phyloP scores from a whole-genome alignment of 805 yeast species.

The Suhomyces sp. region DNA sequence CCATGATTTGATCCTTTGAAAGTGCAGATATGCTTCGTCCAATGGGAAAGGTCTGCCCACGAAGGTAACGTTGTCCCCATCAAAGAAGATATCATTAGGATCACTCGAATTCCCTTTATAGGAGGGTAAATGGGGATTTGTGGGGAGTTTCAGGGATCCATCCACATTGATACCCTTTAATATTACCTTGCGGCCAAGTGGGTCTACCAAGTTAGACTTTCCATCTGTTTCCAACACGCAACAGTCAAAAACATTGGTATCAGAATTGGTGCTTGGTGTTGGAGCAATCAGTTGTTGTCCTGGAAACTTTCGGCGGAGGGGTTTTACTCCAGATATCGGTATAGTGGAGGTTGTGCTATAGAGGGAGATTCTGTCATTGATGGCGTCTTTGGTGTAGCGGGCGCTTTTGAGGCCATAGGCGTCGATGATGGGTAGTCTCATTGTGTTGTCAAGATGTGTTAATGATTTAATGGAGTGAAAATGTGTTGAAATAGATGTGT shows the following conservation, averaged over 20 bases:
- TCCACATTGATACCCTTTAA: slow-evolving; percentile 83
- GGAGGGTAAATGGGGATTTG: slow-evolving; percentile 48
- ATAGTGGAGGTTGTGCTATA: slow-evolving; percentile 28
- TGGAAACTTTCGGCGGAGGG: slow-evolving; percentile 25
- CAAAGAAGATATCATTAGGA: slow-evolving; percentile 50
- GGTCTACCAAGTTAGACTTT: slow-evolving; percentile 58
- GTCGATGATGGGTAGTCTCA: no score
- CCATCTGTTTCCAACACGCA: slow-evolving; percentile 34
- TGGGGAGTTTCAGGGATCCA: slow-evolving; percentile 70
- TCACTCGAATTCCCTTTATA: slow-evolving; percentile 38
- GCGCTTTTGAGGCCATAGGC: slow-evolving; percentile 24
- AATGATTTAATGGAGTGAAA: no score
- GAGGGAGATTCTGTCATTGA: slow-evolving; percentile 31
- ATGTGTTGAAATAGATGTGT: no score
- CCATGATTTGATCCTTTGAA: slow-evolving; percentile 68
- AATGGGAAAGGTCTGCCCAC: slow-evolving; percentile 80
- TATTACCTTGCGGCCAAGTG: slow-evolving; percentile 59
- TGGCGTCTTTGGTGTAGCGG: slow-evolving; percentile 28
- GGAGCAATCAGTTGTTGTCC: slow-evolving; percentile 15
- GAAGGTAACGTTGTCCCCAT: slow-evolving; percentile 76
- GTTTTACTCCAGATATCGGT: slow-evolving; percentile 26
- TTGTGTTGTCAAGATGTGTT: no score
- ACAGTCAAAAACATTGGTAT: slow-evolving; percentile 15
- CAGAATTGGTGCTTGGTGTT: slow-evolving; percentile 8
- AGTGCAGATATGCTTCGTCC: slow-evolving; percentile 67